Base-by-base conservation (phyloP, 495 filamentous ascomycete species). In the Hypoxylon fuscum region DNA sequence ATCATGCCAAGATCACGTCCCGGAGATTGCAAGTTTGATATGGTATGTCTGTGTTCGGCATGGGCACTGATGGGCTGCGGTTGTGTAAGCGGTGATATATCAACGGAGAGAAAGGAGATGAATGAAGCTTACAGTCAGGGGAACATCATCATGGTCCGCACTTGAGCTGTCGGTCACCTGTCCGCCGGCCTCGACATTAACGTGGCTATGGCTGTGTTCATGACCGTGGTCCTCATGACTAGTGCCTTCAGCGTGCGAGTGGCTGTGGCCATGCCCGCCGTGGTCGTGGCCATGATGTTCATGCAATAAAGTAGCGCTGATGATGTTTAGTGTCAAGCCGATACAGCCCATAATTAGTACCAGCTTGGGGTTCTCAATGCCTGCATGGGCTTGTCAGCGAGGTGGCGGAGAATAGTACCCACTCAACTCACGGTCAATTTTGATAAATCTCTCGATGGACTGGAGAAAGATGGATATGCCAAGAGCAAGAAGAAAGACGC, bases 381-480 rank as follows among this genome's bases (percentile, higher is more conserved):
- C 83, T 78, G 25, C 44, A 1, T 11, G 14, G 22, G 23, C 4
- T 27, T 43, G 46, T 63, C 86, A 89, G 22, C 85, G n/a, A 40
- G 1, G 8, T 32, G 8, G 12, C 11, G 12, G 25, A 23, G 5
- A 29, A 0, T 10, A 27, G 1, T 38, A 12, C 50, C n/a, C 4
- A n/a, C 11, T 11, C n/a, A 15, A 40, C 11, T 20, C 10, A 68
- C 70, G 68, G 50, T 76, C 62, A 20, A 80, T 44, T 3, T 68
- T 67, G 32, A 96, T 84, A 69, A 98, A 88, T 63, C 94, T 82
- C 75, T 97, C 91, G 53, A 96, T 87, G 1, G 94, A 92, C 65
- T 97, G 93, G 34, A 98, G 78, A 71, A 97, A 92, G 68, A 98
- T 96, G 51, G 93, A 92, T 54, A 97, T 69, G 57, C 93, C 96